phyloP scores from a whole-genome alignment of 257 asterid genomes.

The Lithospermum erythrorhizon region DNA sequence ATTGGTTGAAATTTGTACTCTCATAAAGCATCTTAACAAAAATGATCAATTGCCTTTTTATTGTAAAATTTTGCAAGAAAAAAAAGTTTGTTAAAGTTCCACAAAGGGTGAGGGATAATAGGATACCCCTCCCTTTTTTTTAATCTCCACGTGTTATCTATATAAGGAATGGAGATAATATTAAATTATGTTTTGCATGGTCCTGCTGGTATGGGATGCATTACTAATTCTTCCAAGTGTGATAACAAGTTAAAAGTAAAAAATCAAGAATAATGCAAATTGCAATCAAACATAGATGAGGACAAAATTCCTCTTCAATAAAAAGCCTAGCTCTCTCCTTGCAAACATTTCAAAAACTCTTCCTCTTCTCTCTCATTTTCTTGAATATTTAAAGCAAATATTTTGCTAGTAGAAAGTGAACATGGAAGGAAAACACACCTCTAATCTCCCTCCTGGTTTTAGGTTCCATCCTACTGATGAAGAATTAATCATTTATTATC shows the following conservation, averaged over 20 bases:
- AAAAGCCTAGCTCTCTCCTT: slow-evolving; percentile 14
- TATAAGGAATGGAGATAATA: slow-evolving; percentile 12
- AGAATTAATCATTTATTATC: slow-evolving; percentile 63
- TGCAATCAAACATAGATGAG: slow-evolving; percentile 9
- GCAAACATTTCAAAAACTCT: slow-evolving; percentile 18
- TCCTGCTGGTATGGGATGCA: slow-evolving; percentile 21
- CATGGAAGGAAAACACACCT: slow-evolving; percentile 44
- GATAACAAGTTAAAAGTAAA: background rate
- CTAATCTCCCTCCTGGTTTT: slow-evolving; percentile 79
- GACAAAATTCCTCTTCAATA: slow-evolving; percentile 26
- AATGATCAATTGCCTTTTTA: too few relatives aligned
- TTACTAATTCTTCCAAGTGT: too few relatives aligned
- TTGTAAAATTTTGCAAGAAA: background rate
- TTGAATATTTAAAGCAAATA: background rate
- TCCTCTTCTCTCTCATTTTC: slow-evolving; percentile 1
- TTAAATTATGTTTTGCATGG: slow-evolving; percentile 15
- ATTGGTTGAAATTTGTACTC: too few relatives aligned
- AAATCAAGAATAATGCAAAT: slow-evolving; percentile 21
- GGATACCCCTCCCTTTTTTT: slow-evolving; percentile 23
- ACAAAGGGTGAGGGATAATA: slow-evolving; percentile 10
- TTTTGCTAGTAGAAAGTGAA: background rate
- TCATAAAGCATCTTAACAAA: too few relatives aligned
- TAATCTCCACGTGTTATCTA: slow-evolving; percentile 23
- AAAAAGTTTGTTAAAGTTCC: slow-evolving; percentile 48
- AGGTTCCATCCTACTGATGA: slow-evolving; percentile 88